These are phyloP conservation scores for Aspergillus luchuensis DNA, from an alignment of 2,329 filamentous ascomycete species.

Conservation along the genomic window DNA sequence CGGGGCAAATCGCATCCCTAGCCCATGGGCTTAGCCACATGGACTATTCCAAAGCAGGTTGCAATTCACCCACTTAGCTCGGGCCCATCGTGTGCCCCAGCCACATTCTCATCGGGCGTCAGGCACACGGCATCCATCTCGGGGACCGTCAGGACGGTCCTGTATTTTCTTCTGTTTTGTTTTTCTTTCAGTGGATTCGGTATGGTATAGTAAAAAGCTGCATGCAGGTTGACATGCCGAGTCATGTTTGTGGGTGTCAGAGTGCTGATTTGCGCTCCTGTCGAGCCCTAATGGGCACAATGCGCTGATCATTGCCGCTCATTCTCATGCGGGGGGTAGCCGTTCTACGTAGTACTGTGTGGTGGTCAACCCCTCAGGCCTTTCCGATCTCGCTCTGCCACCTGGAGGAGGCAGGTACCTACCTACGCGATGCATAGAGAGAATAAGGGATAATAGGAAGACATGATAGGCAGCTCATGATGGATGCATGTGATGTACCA, in stretches of 20 bases:
- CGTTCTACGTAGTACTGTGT: too few species aligned
- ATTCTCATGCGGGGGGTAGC: neutral
- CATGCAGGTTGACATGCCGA: neutral
- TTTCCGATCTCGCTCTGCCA: neutral
- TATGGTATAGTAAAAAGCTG: neutral
- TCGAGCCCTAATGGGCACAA: neutral
- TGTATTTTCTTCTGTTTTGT: neutral
- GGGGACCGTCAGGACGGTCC: neutral
- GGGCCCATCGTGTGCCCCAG: neutral
- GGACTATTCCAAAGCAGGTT: neutral
- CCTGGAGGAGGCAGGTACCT: neutral
- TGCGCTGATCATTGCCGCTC: neutral
- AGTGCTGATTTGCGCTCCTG: neutral
- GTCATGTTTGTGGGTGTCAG: neutral
- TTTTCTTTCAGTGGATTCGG: neutral
- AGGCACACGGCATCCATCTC: neutral
- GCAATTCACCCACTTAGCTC: neutral
- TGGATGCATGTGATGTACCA: neutral
- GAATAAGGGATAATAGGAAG: neutral
- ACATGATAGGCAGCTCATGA: neutral
- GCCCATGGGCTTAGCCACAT: neutral
- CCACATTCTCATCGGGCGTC: neutral
- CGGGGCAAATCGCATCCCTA: too few species aligned
- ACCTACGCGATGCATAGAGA: neutral
- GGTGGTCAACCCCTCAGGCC: too few species aligned